Evolutionary conservation across 1,284 basidiomycete species (phyloP).

Genomic region (Anthracocystis panici-leucophaei): DNA sequence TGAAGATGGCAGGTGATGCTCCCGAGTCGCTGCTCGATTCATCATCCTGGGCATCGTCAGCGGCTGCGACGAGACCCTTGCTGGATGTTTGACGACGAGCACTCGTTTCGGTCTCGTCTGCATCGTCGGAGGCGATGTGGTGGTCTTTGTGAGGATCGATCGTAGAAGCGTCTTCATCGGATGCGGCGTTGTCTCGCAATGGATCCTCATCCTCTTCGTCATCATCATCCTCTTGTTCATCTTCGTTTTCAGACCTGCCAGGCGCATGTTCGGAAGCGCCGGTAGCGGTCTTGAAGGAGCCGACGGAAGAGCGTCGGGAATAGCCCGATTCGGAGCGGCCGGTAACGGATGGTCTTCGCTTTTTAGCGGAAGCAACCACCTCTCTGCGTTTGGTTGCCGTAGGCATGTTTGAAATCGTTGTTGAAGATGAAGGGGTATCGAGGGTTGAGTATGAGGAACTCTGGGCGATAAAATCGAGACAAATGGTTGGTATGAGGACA

Average conservation of each 20-base stretch:
- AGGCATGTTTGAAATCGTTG: slow-evolving; percentile 15
- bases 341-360: slow-evolving; percentile 29
- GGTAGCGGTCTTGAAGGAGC: slow-evolving; percentile 44
- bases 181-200: slow-evolving; percentile 3
- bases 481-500: neutral
- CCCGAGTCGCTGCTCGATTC: slow-evolving; percentile 30
- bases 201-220: slow-evolving; percentile 13
- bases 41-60: slow-evolving; percentile 4
- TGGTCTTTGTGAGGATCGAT: slow-evolving; percentile 15
- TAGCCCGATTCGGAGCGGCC: slow-evolving; percentile 37
- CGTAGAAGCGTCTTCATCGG: slow-evolving; percentile 11
- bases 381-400: slow-evolving; percentile 23
- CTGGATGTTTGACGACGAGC: slow-evolving; percentile 9
- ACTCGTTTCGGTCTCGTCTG: slow-evolving; percentile 27
- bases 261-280: slow-evolving; percentile 23
- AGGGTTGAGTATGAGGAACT: neutral
- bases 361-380: slow-evolving; percentile 4
- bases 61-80: slow-evolving; percentile 9
- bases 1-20: slow-evolving; percentile 34
- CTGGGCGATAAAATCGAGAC: neutral
- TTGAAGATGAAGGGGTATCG: neutral
- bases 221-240: slow-evolving; percentile 18
- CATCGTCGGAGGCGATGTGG: slow-evolving; percentile 15
- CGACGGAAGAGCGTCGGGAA: slow-evolving; percentile 36
- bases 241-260: slow-evolving; percentile 6